These are phyloP conservation scores for Magnaporthiopsis rhizophila DNA, from an alignment of 2,329 filamentous ascomycete species.

Conservation along the genomic window DNA sequence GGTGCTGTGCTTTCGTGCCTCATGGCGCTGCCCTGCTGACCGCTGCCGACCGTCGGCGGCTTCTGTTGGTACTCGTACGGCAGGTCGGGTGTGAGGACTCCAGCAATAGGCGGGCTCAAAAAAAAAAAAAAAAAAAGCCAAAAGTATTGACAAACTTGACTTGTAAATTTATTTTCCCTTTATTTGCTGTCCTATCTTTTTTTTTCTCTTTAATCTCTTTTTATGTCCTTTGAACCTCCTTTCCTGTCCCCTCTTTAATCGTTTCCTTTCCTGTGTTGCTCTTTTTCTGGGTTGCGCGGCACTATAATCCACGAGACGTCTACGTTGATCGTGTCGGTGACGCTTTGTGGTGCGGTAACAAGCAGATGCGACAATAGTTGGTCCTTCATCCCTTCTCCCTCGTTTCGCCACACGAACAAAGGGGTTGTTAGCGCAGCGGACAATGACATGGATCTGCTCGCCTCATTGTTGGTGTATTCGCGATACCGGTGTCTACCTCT, in stretches of 20 bases:
- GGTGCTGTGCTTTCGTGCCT: not conserved
- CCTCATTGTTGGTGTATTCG: not conserved
- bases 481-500: not conserved
- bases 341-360: not conserved
- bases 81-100: not conserved
- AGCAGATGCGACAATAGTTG: not conserved
- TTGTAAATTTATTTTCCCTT: too few relatives aligned
- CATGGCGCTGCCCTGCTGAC: not conserved
- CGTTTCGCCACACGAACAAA: not conserved
- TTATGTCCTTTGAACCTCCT: too few relatives aligned
- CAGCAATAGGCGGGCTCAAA: too few relatives aligned
- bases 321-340: slow-evolving; percentile 1
- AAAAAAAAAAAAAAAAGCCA: too few relatives aligned
- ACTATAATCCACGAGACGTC: slow-evolving; percentile 4
- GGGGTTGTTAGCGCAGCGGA: not conserved
- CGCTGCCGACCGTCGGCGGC: not conserved
- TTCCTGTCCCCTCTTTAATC: too few relatives aligned
- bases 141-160: too few relatives aligned
- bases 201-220: too few relatives aligned
- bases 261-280: too few relatives aligned
- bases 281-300: not conserved
- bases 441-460: not conserved
- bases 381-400: too few relatives aligned
- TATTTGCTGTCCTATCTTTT: too few relatives aligned
- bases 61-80: not conserved